Evolutionary conservation across 2,329 filamentous ascomycete species (phyloP).

Genomic region (Calonectria pseudoreteaudii): DNA sequence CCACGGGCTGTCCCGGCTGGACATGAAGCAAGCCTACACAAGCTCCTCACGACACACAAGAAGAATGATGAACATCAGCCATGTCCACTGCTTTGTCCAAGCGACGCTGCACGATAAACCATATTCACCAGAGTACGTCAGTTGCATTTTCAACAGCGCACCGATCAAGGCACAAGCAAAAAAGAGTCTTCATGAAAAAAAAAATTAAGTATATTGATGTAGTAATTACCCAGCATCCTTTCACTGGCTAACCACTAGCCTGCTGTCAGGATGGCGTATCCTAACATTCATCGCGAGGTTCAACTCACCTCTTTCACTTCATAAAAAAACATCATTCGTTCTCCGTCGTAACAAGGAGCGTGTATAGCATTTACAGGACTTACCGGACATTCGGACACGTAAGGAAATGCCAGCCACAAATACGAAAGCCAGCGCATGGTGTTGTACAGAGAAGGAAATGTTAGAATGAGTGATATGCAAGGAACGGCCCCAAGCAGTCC

Average conservation of each 20-base stretch:
- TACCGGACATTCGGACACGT: neutral
- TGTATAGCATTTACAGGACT: neutral
- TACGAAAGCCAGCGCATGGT: neutral
- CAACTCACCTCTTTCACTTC: neutral
- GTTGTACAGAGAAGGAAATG: neutral
- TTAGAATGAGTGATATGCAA: slow-evolving; percentile 9
- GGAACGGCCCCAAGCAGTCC: neutral
- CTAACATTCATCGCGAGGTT: no score
- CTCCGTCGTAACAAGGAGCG: neutral
- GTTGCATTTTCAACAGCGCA: neutral
- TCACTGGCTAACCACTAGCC: neutral
- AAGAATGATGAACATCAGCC: neutral
- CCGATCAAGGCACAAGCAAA: neutral
- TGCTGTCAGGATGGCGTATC: no score
- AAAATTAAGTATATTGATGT: neutral
- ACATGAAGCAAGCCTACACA: neutral
- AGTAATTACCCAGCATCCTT: neutral
- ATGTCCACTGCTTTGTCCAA: neutral
- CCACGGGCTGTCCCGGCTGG: neutral
- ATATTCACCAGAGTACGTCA: neutral
- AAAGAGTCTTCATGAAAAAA: no score
- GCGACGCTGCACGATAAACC: neutral
- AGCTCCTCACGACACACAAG: neutral
- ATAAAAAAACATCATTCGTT: neutral
- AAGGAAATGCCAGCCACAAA: neutral